phyloP scores from a whole-genome alignment of 495 filamentous ascomycete genomes.

The Penicillium maclennaniae region DNA sequence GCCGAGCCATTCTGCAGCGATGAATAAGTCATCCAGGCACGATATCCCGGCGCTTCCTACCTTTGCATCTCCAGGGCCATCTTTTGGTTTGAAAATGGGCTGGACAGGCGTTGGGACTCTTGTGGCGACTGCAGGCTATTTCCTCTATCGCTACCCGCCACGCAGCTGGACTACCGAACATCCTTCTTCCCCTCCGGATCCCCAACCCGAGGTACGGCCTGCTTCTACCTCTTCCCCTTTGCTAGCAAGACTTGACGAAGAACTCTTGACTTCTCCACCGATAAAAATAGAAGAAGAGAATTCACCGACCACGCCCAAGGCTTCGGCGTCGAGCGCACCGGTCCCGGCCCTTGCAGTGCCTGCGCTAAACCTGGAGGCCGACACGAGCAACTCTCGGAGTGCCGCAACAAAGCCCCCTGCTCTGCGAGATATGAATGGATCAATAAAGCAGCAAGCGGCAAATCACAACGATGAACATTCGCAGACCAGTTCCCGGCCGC shows the following conservation, averaged over 20 bases:
- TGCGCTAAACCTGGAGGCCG: conserved; percentile 27
- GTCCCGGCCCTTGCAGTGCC: conserved; percentile 30
- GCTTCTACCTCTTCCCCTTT: conserved; percentile 8
- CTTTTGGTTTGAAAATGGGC: conserved; percentile 28
- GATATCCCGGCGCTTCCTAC: neutral
- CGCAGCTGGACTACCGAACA: conserved; percentile 18
- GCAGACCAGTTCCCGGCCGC: conserved; percentile 15
- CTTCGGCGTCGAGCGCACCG: conserved; percentile 28
- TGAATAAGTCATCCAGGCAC: neutral
- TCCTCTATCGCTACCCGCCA: conserved; percentile 34
- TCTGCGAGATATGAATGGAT: conserved; percentile 9
- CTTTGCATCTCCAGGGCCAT: neutral
- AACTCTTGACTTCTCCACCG: conserved; percentile 2
- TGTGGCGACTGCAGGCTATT: conserved; percentile 31
- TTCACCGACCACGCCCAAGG: conserved; percentile 49
- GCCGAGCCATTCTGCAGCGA: conserved; percentile 11
- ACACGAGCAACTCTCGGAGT: conserved; percentile 5
- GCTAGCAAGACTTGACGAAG: conserved; percentile 7
- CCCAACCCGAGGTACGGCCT: conserved; percentile 14
- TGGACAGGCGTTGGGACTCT: conserved; percentile 35
- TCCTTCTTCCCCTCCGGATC: conserved; percentile 17
- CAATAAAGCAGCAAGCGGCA: neutral
- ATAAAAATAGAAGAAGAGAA: conserved; percentile 25
- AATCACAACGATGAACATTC: conserved; percentile 7
- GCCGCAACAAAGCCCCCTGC: conserved; percentile 7